Evolutionary conservation across 1,139 yeast species (phyloP), one percentile per base, ranked within the genome.

Genomic region (Petasospora fabianii): DNA sequence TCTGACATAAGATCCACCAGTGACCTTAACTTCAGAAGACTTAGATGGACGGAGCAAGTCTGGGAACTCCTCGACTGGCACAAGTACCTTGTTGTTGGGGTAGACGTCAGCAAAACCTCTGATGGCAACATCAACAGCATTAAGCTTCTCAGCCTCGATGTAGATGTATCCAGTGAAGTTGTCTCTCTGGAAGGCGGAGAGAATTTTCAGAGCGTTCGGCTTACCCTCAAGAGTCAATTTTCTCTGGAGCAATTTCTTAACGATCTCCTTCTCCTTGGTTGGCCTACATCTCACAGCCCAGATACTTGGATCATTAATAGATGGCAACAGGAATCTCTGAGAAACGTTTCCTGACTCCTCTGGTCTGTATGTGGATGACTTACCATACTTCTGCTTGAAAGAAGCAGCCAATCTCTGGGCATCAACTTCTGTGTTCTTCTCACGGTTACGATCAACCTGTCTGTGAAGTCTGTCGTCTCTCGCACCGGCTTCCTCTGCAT

Each of bases 251-350:
- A 92, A 68, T 48, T 84, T 84, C 51, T 90, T 78, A 24, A 94
- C 96, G 48, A 90, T 70, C 41, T 88, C 97, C 61, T 86, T 88
- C 65, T 92, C 98, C 54, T 84, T 80, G 33, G 97, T 97, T 22
- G 87, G 90, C 54, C 94, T 77, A 65, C 95, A 87, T 62, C 97
- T 78, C 34, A 92, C 79, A 55, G 96, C 97, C 84, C 96, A 92
- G 56, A 94, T 87, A 41, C 90, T 81, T 6, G 98, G 97, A 59
- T 94, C 97, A 55, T 90, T 88, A 44, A 92, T 96, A 20, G 97
- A 87, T 13, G 98, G 98, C 66, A 92, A 74, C 52, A 92, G 73
- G 54, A 94, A 75, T 56, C 96, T 83, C 61, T 92, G 98, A 3
- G 98, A 94, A 7, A 92, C 96, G 28, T 86, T 75, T 30, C 81